phyloP scores from a whole-genome alignment of 495 filamentous ascomycete genomes.

The Aspergillus nanangensis region DNA sequence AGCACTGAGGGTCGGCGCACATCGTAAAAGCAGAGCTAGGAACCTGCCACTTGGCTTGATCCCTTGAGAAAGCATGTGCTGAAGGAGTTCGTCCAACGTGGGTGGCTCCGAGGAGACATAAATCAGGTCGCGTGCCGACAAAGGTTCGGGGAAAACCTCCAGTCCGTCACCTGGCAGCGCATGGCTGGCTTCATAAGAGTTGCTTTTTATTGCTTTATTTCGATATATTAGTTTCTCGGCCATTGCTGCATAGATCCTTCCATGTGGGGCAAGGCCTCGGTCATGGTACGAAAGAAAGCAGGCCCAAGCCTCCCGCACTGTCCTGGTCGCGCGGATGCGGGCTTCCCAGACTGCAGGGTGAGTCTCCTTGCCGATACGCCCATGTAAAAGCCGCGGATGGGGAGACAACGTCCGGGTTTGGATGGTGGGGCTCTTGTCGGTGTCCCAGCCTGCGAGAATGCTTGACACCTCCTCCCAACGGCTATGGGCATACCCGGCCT shows the following conservation, averaged over 20 bases:
- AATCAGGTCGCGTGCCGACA: conserved; percentile 52
- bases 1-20: conserved; percentile 30
- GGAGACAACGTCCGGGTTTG: conserved; percentile 49
- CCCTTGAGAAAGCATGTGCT: conserved; percentile 47
- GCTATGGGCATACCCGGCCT: conserved; percentile 55
- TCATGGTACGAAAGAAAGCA: conserved; percentile 57
- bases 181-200: conserved; percentile 17
- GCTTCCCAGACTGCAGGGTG: conserved; percentile 49
- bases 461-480: conserved; percentile 54
- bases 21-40: conserved; percentile 43
- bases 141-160: conserved; percentile 52
- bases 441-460: conserved; percentile 64
- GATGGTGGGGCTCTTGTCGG: conserved; percentile 64
- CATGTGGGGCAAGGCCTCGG: conserved; percentile 22
- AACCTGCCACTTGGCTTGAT: conserved; percentile 39
- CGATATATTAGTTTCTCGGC: conserved; percentile 53
- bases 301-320: conserved; percentile 67
- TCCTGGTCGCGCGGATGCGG: conserved; percentile 61
- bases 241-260: conserved; percentile 54
- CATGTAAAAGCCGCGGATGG: conserved; percentile 17
- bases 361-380: conserved; percentile 9
- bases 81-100: conserved; percentile 45
- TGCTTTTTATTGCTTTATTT: conserved; percentile 20
- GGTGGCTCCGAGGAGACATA: conserved; percentile 56
- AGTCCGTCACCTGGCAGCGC: conserved; percentile 56